These are phyloP conservation scores for Sophora flavescens DNA, from an alignment of 306 rosid species.

Conservation along the genomic window DNA sequence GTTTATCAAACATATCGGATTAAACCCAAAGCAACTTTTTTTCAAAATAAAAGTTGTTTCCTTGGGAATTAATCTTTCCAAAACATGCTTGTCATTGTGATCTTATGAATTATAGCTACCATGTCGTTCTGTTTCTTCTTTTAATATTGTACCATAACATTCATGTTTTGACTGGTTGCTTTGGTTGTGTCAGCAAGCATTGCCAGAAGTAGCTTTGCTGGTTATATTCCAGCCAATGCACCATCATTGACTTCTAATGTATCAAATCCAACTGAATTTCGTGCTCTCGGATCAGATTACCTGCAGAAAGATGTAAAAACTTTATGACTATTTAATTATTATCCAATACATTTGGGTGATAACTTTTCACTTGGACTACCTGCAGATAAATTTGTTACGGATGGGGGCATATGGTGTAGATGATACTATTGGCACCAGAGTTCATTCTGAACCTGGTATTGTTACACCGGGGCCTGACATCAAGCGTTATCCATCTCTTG, in stretches of 20 bases:
- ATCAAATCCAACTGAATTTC: slow-evolving; percentile 47
- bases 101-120: slow-evolving; percentile 17
- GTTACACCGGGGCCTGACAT: slow-evolving; percentile 40
- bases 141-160: background rate
- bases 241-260: slow-evolving; percentile 50
- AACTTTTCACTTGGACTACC: slow-evolving; percentile 14
- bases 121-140: slow-evolving; percentile 12
- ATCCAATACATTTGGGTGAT: background rate
- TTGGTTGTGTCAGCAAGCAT: slow-evolving; percentile 54
- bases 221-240: slow-evolving; percentile 59
- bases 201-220: slow-evolving; percentile 56
- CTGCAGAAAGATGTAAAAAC: slow-evolving; percentile 56
- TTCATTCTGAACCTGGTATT: slow-evolving; percentile 52
- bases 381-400: slow-evolving; percentile 57
- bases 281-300: slow-evolving; percentile 55
- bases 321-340: background rate
- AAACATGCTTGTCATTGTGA: background rate
- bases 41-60: no score
- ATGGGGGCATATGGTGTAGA: slow-evolving; percentile 54
- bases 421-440: slow-evolving; percentile 48
- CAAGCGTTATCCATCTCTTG: slow-evolving; percentile 52
- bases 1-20: no score
- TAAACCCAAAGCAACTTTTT: no score
- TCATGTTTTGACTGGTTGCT: slow-evolving; percentile 28
- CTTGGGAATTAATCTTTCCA: no score